A percentile compares a stretch with the other conserved stretches of the same genome.
Conservation (phyloP, 257 asterid genomes). For the Nicotiana tomentosiformis region DNA sequence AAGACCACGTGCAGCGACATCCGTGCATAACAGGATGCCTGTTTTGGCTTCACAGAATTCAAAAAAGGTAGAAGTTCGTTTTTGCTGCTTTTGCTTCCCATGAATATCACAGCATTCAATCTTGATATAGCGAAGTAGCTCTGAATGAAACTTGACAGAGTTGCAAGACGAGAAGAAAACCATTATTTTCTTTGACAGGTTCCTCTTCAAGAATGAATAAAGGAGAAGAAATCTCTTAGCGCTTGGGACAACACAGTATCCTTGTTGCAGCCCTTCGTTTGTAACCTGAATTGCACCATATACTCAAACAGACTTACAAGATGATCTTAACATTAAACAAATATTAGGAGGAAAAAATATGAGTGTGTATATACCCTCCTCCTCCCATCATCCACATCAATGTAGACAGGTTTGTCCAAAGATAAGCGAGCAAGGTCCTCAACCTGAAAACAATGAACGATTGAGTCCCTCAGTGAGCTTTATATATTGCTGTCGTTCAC, state of each 20-base stretch:
- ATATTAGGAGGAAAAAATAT: background rate
- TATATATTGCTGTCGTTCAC: background rate
- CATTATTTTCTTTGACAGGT: conserved; percentile 89
- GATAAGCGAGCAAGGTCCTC: conserved; percentile 95
- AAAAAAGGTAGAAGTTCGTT: conserved; percentile 74
- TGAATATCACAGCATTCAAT: conserved; percentile 76
- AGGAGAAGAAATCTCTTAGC: conserved; percentile 79
- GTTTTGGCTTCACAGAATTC: conserved; percentile 80
- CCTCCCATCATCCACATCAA: conserved; percentile 89
- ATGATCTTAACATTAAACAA: background rate
- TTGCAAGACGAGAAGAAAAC: conserved; percentile 94
- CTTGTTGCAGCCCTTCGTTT: conserved; percentile 94
- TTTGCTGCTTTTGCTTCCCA: conserved; percentile 95
- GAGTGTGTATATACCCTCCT: conserved; percentile 44
- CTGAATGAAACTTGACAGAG: conserved; percentile 85
- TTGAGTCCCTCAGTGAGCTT: background rate
- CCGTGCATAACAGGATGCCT: conserved; percentile 88
- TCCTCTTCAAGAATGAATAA: conserved; percentile 87
- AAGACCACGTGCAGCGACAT: conserved; percentile 98
- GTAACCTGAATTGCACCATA: conserved; percentile 52
- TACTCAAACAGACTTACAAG: background rate
- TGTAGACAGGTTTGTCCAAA: conserved; percentile 57
- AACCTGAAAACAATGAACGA: conserved; percentile 47
- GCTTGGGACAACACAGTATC: conserved; percentile 82
- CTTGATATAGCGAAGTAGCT: conserved; percentile 68